A percentile compares a stretch with the other conserved stretches of the same genome.
These are phyloP conservation scores for Brassica hybrid DNA, from an alignment of 441 rosid species.

Conservation along the genomic window DNA sequence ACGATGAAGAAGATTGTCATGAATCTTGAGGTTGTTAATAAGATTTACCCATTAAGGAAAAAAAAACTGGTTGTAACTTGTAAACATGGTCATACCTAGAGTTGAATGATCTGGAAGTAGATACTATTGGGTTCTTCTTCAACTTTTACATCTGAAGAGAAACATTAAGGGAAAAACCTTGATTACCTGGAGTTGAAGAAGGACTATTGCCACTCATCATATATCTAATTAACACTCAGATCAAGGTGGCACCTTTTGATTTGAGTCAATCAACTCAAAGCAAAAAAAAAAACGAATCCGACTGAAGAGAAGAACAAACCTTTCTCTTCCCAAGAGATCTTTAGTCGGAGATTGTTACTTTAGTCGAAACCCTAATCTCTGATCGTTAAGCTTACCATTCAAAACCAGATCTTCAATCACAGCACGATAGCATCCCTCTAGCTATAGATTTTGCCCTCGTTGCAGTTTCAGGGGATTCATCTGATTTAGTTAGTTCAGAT, in stretches of 20 bases:
- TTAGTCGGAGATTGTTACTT: background rate
- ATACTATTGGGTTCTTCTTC: background rate
- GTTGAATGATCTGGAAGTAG: background rate
- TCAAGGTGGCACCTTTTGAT: background rate
- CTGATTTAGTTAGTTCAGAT: background rate
- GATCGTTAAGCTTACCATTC: background rate
- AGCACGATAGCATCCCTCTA: background rate
- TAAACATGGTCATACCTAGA: background rate
- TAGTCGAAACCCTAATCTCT: background rate
- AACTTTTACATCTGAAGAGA: background rate
- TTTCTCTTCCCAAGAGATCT: background rate
- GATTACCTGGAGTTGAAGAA: no score
- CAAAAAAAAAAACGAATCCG: background rate
- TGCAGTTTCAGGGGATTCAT: background rate
- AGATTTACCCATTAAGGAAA: background rate
- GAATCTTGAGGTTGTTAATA: background rate
- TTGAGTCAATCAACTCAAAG: background rate
- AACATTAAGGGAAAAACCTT: background rate
- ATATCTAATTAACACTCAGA: background rate
- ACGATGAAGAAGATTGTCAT: background rate
- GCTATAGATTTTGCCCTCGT: background rate
- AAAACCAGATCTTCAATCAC: background rate
- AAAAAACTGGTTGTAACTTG: background rate
- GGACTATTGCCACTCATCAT: background rate
- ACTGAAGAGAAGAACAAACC: background rate